These are phyloP conservation scores for Testicularia cyperi DNA, from an alignment of 1,284 basidiomycete genomes.

Conservation along the genomic window DNA sequence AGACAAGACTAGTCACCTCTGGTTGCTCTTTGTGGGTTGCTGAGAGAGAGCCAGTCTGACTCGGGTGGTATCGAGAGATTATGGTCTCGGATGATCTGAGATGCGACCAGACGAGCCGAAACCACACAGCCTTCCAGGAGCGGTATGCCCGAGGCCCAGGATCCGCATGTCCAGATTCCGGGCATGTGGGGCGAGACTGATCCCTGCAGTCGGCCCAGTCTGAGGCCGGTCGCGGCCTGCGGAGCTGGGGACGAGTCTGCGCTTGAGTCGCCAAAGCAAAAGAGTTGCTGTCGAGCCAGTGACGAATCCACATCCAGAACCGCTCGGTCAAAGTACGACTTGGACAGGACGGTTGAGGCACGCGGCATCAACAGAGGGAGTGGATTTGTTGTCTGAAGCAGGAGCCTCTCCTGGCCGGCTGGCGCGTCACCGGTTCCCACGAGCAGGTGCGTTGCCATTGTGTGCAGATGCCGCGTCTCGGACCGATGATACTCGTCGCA, in stretches of 20 bases:
- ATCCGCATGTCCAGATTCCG: constrained; percentile 13
- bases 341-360: constrained; percentile 13
- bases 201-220: constrained; percentile 9
- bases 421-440: too few relatives aligned
- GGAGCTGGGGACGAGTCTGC: too few relatives aligned
- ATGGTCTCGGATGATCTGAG: constrained; percentile 6
- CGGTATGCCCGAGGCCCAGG: constrained; percentile 20
- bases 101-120: constrained; percentile 5
- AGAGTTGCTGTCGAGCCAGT: constrained; percentile 5
- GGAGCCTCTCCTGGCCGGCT: too few relatives aligned
- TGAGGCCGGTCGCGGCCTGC: too few relatives aligned
- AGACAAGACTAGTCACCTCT: too few relatives aligned
- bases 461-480: too few relatives aligned
- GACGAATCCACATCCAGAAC: constrained; percentile 29
- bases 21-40: too few relatives aligned
- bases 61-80: too few relatives aligned
- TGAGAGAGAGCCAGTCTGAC: too few relatives aligned
- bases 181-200: neutral
- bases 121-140: constrained; percentile 27
- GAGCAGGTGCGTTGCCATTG: constrained; percentile 55
- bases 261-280: too few relatives aligned
- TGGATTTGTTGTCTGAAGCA: constrained; percentile 57
- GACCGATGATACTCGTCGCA: too few relatives aligned
- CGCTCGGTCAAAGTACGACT: constrained; percentile 43
- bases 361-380: constrained; percentile 19